Conservation (phyloP, 1,284 basidiomycete genomes). For the Marasmius fiardii region DNA sequence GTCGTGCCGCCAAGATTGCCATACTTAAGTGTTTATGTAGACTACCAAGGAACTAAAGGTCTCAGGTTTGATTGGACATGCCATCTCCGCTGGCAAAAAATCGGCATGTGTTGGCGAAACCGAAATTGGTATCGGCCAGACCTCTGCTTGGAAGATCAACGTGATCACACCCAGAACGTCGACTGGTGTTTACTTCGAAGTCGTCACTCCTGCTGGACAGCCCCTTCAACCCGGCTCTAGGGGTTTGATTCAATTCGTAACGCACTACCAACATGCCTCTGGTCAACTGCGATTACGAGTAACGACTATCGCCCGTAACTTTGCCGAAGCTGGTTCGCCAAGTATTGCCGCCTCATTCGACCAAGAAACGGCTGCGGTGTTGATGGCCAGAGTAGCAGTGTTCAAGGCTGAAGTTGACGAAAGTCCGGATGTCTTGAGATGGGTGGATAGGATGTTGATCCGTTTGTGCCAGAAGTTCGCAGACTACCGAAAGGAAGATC, state of each 20-base stretch:
- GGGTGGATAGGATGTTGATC: slow-evolving; percentile 99
- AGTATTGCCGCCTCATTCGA: slow-evolving; percentile 94
- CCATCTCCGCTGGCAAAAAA: slow-evolving; percentile 96
- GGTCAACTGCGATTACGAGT: slow-evolving; percentile 94
- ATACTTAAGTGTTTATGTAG: slow-evolving; percentile 34
- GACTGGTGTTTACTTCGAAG: slow-evolving; percentile 96
- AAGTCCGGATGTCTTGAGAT: slow-evolving; percentile 93
- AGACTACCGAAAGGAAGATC: slow-evolving; percentile 98
- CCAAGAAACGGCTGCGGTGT: slow-evolving; percentile 96
- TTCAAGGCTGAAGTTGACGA: slow-evolving; percentile 99
- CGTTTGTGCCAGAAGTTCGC: slow-evolving; percentile 99
- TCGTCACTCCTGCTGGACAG: slow-evolving; percentile 97
- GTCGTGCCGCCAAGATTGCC: neutral
- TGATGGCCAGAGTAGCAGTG: slow-evolving; percentile 98
- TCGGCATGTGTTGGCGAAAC: slow-evolving; percentile 97
- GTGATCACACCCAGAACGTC: slow-evolving; percentile 87
- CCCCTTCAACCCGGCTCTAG: slow-evolving; percentile 89
- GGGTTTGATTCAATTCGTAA: slow-evolving; percentile 97
- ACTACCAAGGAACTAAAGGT: slow-evolving; percentile 99
- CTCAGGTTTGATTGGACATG: slow-evolving; percentile 96
- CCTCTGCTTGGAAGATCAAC: slow-evolving; percentile 99
- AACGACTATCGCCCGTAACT: slow-evolving; percentile 95
- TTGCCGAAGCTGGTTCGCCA: slow-evolving; percentile 95
- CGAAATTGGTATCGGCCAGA: slow-evolving; percentile 98
- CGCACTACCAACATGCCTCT: slow-evolving; percentile 97